Base-by-base conservation (phyloP, 371 early-diverging fungal genomes). In the Mucor indicus region DNA sequence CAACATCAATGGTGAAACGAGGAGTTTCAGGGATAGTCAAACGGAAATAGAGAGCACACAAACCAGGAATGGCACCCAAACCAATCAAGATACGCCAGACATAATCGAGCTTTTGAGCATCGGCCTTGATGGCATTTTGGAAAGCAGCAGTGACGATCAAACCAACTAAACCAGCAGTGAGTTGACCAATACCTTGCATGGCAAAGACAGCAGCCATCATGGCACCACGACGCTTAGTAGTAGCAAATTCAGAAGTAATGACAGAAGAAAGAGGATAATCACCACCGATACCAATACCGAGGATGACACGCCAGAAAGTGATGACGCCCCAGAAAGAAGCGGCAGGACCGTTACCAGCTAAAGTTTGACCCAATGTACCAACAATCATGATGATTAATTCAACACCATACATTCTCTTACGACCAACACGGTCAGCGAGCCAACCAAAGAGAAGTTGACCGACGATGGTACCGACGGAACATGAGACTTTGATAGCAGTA, bases 21-120 rank as follows among this genome's bases (percentile, higher is more conserved):
- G 93, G 91, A 1, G 93, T 88, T 67, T 92, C 93, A 31, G 91
- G 89, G 46, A 91, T 89, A 21, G 88, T 90, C 46, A 91, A 59
- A 38, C 91, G 86, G 62, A 81, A 90, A 67, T 90, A 90, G 23
- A 62, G 64, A 27, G 68, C 68, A 41, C 50, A 44, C 4, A 86
- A 15, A 23, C 81, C 85, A 1, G 93, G 93, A 11, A 92, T 52
- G 31, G 75, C 76, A 39, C 91, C 90, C 27, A 87, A 55, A 40
- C 82, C 86, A 49, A 87, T 71, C 38, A 79, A 64, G 31, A 86
- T 69, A 38, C 93, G 83, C 91, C 91, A 92, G 25, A 87, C 89
- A 44, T 79, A 79, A 60, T 91, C 91, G 17, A 91, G 58, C 48
- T 72, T 64, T 24, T 55, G 50, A 15, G 60, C 62, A 50, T 90